Conservation (phyloP, 1,139 yeast species). For the Casaregolazyma lundiana region DNA sequence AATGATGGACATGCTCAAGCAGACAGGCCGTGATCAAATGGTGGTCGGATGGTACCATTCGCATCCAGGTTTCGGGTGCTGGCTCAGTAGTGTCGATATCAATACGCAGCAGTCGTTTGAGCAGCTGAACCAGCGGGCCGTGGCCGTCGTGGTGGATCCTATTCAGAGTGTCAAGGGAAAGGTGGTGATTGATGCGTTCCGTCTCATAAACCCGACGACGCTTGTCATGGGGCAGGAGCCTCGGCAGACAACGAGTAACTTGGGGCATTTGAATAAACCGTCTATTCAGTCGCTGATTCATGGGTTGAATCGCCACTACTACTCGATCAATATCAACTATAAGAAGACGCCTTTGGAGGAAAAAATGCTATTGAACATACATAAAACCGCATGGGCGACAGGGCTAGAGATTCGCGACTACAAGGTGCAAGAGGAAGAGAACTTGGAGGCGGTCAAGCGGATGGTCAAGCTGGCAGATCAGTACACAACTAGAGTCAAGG, state of each 20-base stretch:
- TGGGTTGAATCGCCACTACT: constrained; percentile 94
- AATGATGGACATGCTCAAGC: constrained; percentile 99
- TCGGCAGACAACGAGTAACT: constrained; percentile 93
- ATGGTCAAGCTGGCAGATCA: constrained; percentile 89
- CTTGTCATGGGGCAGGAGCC: constrained; percentile 97
- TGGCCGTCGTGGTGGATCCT: constrained; percentile 97
- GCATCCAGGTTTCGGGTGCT: constrained; percentile 97
- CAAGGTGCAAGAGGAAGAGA: constrained; percentile 70
- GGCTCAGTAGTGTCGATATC: constrained; percentile 96
- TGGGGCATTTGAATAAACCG: constrained; percentile 95
- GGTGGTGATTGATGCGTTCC: constrained; percentile 97
- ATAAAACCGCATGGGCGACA: constrained; percentile 94
- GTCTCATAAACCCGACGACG: constrained; percentile 84
- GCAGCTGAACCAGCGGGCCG: constrained; percentile 90
- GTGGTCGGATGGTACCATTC: constrained; percentile 99
- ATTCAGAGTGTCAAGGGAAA: constrained; percentile 98
- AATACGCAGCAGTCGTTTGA: constrained; percentile 97
- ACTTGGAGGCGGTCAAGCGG: constrained; percentile 64
- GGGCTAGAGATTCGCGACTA: constrained; percentile 80
- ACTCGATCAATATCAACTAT: constrained; percentile 90
- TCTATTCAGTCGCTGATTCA: constrained; percentile 96
- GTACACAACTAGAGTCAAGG: constrained; percentile 86
- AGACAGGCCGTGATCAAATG: constrained; percentile 97
- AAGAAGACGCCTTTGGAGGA: constrained; percentile 91
- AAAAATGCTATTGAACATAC: constrained; percentile 88